Evolutionary conservation across 2,329 filamentous ascomycete species (phyloP).

Genomic region (Pestalotiopsis sp.): DNA sequence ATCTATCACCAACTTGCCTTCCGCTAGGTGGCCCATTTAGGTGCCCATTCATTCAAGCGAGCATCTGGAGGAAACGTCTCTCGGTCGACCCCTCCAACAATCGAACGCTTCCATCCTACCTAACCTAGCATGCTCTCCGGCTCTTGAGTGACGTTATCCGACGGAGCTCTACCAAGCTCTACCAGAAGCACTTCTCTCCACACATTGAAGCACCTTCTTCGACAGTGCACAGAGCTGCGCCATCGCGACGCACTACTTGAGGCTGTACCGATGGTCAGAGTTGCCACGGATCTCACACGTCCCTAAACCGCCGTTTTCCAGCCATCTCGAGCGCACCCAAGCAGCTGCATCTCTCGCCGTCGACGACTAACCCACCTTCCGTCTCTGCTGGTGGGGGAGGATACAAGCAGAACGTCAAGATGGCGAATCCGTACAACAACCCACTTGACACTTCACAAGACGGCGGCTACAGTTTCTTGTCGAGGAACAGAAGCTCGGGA

Average conservation of each 20-base stretch:
- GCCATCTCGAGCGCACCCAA: neutral
- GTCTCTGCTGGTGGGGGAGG: neutral
- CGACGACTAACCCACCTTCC: neutral
- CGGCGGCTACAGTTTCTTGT: slow-evolving; percentile 32
- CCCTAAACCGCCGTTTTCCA: neutral
- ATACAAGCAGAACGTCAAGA: slow-evolving; percentile 19
- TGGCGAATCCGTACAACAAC: slow-evolving; percentile 45
- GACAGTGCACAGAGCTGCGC: neutral
- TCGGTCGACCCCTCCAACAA: neutral
- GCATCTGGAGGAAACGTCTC: neutral
- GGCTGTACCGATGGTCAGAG: too few species aligned
- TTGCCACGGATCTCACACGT: neutral
- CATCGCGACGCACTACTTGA: neutral
- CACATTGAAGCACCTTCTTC: neutral
- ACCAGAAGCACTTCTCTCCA: neutral
- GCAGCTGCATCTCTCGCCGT: neutral
- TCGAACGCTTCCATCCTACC: neutral
- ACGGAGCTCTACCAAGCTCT: slow-evolving; percentile 12
- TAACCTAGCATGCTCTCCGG: neutral
- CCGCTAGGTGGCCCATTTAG: slow-evolving; percentile 14
- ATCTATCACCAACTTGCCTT: slow-evolving; percentile 15
- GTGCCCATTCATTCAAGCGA: slow-evolving; percentile 14
- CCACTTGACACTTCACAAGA: slow-evolving; percentile 35
- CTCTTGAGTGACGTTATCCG: slow-evolving; percentile 10
- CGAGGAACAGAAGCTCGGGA: slow-evolving; percentile 40